Evolutionary conservation across 768 basidiomycete species (phyloP), one percentile per base, ranked within the genome.

Genomic region (Lactarius sp.): DNA sequence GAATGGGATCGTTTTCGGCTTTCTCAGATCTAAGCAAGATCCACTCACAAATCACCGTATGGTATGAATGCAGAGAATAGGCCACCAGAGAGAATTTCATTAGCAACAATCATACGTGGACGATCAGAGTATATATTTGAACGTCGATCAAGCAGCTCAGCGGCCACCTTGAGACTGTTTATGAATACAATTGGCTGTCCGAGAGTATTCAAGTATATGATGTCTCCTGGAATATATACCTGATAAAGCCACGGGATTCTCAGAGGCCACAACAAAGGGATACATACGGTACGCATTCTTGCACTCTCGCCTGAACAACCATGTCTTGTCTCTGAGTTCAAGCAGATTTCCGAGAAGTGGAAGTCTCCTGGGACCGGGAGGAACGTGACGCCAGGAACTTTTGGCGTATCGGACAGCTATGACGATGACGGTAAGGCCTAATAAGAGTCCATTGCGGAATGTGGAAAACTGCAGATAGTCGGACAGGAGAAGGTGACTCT

Each of bases 81-180:
- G 2, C 75, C 73, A 18, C 75, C 71, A 10, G 71, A 71, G 51
- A 77, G 66, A 47, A 74, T 65, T n/a, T 78, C 74, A 22, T 64
- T 62, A 5, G 66, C 71, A 9, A 77, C 71, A 36, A 76, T 74
- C 31, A 70, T 53, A 16, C 63, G 60, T 0, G 74, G 71, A 7
- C 74, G 61, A 33, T 66, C 61, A 6, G 71, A 72, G 60, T 73
- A 75, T 50, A 72, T 66, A 13, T 46, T 57, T 31, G 66, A 61
- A 12, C 75, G 73, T 44, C 73, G 73, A 44, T 77, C 77, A 8
- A 79, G 69, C 2, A 81, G 70, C 9, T 81, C 80, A 7, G 61
- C 51, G 1, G 71, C 75, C 14, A 68, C 69, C 44, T 69, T 69
- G 46, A 69, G 68, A 22, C 68, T 70, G 66, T 76, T 78, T 13